Base-by-base conservation (phyloP, 2,329 filamentous ascomycete genomes). In the Xylaria polymorpha region DNA sequence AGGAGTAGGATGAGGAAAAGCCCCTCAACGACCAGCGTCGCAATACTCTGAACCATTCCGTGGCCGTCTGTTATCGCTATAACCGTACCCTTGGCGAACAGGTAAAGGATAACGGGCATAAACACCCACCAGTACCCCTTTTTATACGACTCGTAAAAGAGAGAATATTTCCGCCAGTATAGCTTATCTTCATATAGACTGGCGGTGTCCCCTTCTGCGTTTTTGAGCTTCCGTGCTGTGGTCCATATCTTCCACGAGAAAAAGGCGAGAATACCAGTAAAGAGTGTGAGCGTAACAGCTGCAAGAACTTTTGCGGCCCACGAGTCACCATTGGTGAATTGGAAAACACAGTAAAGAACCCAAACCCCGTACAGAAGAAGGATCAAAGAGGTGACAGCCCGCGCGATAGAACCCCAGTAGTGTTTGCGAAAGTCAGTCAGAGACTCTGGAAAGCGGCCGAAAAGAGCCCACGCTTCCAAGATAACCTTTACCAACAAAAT, bases 51-150 rank as follows among this genome's bases (percentile, higher is more conserved):
- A 6, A 87, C 82, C 80, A 97, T 87, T 58, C 94, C 96, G 77
- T 97, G 90, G 14, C 94, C 94, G 77, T 98, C 92, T 51, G 89
- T 93, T 37, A 89, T 92, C 15, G 95, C 95, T 73, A 98, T 90
- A 67, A 95, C 89, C 70, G 90, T 91, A 64, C 95, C 94, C 83
- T 96, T 96, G 78, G 90, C 91, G 77, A 98, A 94, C 85, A 94
- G 92, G 85, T 98, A 98, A 72, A 94, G 70, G 77, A 98, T 97
- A 70, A 88, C 85, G 0, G 96, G 96, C 15, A 98, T 87, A 78
- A 99, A 98, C 29, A 98, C 82, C 95, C 95, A 98, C 96, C 96
- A 99, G 84, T 95, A 97, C 75, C 91, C 89, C 81, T 92, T 94
- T 83, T 94, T 94, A 86, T 97, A 98, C 75, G 91, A 91, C 77